Evolutionary conservation across 306 rosid genomes (phyloP).

Genomic region (Acacia crassicarpa): DNA sequence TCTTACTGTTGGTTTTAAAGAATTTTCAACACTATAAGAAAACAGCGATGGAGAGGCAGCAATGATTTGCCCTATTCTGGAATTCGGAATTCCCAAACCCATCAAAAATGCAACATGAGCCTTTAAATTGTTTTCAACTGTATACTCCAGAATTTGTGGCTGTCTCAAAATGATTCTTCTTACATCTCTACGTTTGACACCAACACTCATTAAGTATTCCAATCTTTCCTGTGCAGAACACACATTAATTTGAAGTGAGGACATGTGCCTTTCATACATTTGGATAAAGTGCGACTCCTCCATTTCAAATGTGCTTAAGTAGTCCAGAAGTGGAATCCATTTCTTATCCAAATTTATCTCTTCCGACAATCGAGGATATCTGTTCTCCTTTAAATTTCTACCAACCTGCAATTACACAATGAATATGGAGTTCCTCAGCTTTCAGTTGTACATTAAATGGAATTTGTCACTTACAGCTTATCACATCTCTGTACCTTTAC

Average conservation of each 20-base stretch:
- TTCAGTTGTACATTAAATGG: slow-evolving; percentile 18
- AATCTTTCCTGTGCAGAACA: slow-evolving; percentile 84
- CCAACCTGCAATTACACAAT: slow-evolving; percentile 49
- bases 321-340: slow-evolving; percentile 94
- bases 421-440: background rate
- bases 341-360: slow-evolving; percentile 70
- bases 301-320: slow-evolving; percentile 81
- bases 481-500: slow-evolving; percentile 57
- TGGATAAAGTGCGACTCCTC: slow-evolving; percentile 92
- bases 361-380: slow-evolving; percentile 69
- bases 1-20: slow-evolving; percentile 83
- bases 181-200: slow-evolving; percentile 84
- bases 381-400: slow-evolving; percentile 49
- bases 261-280: slow-evolving; percentile 90
- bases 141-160: slow-evolving; percentile 84
- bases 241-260: slow-evolving; percentile 83
- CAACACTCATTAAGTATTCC: slow-evolving; percentile 85
- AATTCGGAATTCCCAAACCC: slow-evolving; percentile 75
- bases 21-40: slow-evolving; percentile 89
- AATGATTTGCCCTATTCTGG: slow-evolving; percentile 86
- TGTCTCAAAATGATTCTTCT: slow-evolving; percentile 86
- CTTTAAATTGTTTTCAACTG: slow-evolving; percentile 87
- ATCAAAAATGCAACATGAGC: slow-evolving; percentile 78
- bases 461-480: slow-evolving; percentile 18
- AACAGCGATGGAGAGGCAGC: slow-evolving; percentile 79